A percentile compares a stretch with the other conserved stretches of the same genome.
Conservation (phyloP, 192 early-diverging fungal species). For the Podila clonocystis region DNA sequence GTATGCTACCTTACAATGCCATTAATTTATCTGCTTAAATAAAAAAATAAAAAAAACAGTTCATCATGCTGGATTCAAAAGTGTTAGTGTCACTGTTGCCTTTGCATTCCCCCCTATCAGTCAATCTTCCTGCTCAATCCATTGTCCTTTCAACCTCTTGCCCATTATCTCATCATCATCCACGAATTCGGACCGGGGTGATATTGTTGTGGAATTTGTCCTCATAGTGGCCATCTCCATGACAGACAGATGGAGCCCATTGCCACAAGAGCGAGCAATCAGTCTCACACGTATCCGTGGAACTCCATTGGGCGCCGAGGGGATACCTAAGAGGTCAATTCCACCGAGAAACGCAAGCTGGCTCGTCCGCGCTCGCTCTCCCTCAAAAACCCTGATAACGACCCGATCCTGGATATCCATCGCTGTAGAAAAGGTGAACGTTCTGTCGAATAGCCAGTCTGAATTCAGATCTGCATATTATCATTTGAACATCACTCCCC, state of each 20-base stretch:
- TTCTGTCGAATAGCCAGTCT: constrained; percentile 91
- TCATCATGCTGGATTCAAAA: not conserved
- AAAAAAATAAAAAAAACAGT: not conserved
- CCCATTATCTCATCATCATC: not conserved
- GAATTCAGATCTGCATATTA: constrained; percentile 92
- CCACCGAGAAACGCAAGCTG: constrained; percentile 95
- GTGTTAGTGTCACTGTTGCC: not conserved
- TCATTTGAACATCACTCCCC: constrained; percentile 92
- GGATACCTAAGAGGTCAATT: constrained; percentile 77
- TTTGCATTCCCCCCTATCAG: not conserved
- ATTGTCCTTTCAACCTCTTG: not conserved
- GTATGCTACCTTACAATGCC: too few relatives aligned
- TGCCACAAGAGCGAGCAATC: constrained; percentile 91
- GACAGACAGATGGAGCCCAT: not conserved
- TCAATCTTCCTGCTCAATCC: not conserved
- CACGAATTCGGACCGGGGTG: not conserved
- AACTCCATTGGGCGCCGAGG: constrained; percentile 90
- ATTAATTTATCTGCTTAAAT: too few relatives aligned
- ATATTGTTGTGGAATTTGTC: not conserved
- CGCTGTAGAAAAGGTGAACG: constrained; percentile 93
- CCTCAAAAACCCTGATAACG: constrained; percentile 94
- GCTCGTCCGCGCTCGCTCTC: constrained; percentile 87
- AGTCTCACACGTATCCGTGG: constrained; percentile 94
- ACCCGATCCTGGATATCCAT: constrained; percentile 93
- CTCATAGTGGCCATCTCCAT: not conserved